A percentile compares a stretch with the other conserved stretches of the same genome.
phyloP scores from a whole-genome alignment of 768 basidiomycete species.

The Tephrocybe sp. region DNA sequence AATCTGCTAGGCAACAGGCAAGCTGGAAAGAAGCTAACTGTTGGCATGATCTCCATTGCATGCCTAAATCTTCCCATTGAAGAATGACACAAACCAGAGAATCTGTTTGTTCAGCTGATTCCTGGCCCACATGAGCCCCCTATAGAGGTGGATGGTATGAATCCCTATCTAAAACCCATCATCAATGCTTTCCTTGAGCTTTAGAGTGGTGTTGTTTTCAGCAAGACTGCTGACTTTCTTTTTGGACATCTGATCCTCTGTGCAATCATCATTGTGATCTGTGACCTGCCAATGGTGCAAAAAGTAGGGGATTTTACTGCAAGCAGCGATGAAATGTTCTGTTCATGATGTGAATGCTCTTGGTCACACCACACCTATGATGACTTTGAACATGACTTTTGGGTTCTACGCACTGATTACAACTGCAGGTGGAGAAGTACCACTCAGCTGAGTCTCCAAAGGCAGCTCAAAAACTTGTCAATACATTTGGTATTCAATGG shows the following conservation, averaged over 20 bases:
- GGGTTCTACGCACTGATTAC: slow-evolving; percentile 14
- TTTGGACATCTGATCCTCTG: slow-evolving; percentile 9
- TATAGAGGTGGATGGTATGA: slow-evolving; percentile 16
- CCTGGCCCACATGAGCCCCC: no score
- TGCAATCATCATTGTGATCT: slow-evolving; percentile 20
- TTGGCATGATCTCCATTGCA: slow-evolving; percentile 30
- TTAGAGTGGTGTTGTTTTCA: slow-evolving; percentile 13
- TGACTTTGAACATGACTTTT: slow-evolving; percentile 12
- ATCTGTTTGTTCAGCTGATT: slow-evolving; percentile 28
- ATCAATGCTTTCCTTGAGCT: slow-evolving; percentile 24
- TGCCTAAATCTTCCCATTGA: slow-evolving; percentile 35
- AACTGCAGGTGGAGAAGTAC: slow-evolving; percentile 18
- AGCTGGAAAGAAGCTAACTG: slow-evolving; percentile 24
- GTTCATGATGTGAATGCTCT: slow-evolving; percentile 10
- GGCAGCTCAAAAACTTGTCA: slow-evolving; percentile 15
- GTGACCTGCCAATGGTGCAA: slow-evolving; percentile 29
- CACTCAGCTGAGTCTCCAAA: slow-evolving; percentile 5
- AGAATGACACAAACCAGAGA: slow-evolving; percentile 29
- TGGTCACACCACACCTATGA: slow-evolving; percentile 3
- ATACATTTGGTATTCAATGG: slow-evolving; percentile 25
- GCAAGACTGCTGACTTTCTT: slow-evolving; percentile 1
- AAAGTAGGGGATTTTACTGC: slow-evolving; percentile 26
- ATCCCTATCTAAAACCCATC: slow-evolving; percentile 25
- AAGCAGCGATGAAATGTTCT: slow-evolving; percentile 1
- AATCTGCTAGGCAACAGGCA: slow-evolving; percentile 19